A percentile compares a stretch with the other conserved stretches of the same genome.
Evolutionary conservation across 1,284 basidiomycete species (phyloP).

Genomic region (Bjerkandera adusta): DNA sequence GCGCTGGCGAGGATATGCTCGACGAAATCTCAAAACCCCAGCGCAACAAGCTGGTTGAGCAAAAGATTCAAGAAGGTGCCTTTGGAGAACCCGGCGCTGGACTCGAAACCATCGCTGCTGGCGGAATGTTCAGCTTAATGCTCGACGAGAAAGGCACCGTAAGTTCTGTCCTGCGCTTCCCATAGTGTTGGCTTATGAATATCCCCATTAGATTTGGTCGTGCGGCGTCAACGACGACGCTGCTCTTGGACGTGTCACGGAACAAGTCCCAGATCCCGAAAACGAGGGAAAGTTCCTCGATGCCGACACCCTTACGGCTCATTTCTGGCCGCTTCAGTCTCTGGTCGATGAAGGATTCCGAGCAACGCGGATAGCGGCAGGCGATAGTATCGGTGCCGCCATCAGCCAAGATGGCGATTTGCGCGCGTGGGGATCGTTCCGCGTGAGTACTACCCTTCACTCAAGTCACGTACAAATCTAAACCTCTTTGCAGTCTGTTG

Average conservation of each 20-base stretch:
- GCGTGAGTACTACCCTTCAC: conserved; percentile 50
- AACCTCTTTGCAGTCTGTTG: conserved; percentile 48
- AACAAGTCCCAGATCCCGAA: conserved; percentile 22
- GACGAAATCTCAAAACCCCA: conserved; percentile 72
- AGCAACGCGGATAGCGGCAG: conserved; percentile 77
- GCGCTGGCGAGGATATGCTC: conserved; percentile 70
- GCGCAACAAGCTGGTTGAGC: conserved; percentile 60
- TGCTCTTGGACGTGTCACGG: conserved; percentile 74
- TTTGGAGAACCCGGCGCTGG: conserved; percentile 71
- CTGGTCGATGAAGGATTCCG: conserved; percentile 77
- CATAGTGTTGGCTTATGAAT: too few relatives aligned
- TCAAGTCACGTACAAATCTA: conserved; percentile 4
- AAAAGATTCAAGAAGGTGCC: conserved; percentile 60
- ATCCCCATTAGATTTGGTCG: conserved; percentile 62
- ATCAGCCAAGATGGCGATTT: conserved; percentile 77
- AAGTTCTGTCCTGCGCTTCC: conserved; percentile 32
- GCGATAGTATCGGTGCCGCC: conserved; percentile 82
- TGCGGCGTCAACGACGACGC: conserved; percentile 93
- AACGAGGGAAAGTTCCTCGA: conserved; percentile 47
- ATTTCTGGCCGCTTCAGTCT: conserved; percentile 70
- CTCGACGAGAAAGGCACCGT: conserved; percentile 84
- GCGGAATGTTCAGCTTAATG: conserved; percentile 83
- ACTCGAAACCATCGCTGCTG: conserved; percentile 73
- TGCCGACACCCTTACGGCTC: conserved; percentile 75
- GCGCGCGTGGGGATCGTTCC: conserved; percentile 89